These are phyloP conservation scores for Yarrowia phangngaensis DNA, from an alignment of 805 yeast genomes.

Conservation along the genomic window DNA sequence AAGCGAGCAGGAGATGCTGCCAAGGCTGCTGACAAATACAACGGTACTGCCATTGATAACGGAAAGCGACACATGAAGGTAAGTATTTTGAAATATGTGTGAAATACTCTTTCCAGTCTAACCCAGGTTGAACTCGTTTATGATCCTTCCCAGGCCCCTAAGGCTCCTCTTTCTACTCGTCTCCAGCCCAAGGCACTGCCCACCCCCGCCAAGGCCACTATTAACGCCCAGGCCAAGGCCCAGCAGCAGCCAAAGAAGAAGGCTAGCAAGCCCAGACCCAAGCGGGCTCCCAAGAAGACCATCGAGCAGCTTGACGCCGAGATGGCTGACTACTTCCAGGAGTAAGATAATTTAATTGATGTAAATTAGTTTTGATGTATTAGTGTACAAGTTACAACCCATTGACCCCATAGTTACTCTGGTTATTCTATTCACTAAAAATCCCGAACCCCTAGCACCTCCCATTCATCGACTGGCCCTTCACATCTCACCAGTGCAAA, in stretches of 20 bases:
- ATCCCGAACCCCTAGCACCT: conserved; percentile 49
- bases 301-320: conserved; percentile 91
- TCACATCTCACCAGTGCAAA: conserved; percentile 64
- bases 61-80: conserved; percentile 70
- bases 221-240: conserved; percentile 30
- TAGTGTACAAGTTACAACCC: too few relatives aligned
- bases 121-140: conserved; percentile 64
- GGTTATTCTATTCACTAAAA: too few relatives aligned
- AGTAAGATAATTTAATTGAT: conserved; percentile 23
- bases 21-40: conserved; percentile 75
- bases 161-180: conserved; percentile 59
- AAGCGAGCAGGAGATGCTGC: conserved; percentile 64
- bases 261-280: conserved; percentile 29
- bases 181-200: conserved; percentile 49
- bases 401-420: too few relatives aligned
- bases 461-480: conserved; percentile 70
- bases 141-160: conserved; percentile 78
- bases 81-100: conserved; percentile 31
- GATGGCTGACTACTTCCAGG: conserved; percentile 76
- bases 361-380: conserved; percentile 23
- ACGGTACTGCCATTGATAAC: conserved; percentile 90
- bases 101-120: conserved; percentile 17
- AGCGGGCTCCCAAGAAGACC: conserved; percentile 55
- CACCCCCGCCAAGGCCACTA: conserved; percentile 28
- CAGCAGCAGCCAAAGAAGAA: conserved; percentile 31